Conservation (phyloP, 139 green algal genomes). For the Limnomonas spitsbergensis region DNA sequence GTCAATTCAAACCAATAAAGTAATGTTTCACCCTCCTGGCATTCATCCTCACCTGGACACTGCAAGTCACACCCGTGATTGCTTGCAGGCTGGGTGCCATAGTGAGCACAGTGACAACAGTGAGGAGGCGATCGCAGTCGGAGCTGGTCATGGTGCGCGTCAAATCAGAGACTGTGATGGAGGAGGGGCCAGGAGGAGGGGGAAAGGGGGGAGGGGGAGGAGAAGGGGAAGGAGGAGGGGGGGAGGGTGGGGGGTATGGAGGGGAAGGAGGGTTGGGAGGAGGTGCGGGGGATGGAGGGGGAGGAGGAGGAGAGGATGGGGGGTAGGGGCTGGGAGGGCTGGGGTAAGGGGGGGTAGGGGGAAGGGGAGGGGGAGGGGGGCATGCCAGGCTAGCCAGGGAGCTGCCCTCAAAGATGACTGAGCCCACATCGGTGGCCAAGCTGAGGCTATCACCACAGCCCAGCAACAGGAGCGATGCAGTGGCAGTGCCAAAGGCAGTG, state of each 20-base stretch:
- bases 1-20: no score
- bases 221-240: no score
- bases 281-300: neutral
- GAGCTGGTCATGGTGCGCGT: no score
- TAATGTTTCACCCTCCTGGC: no score
- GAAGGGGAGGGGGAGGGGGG: neutral
- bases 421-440: neutral
- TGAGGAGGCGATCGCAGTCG: neutral
- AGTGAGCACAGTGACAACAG: neutral
- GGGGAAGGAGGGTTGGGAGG: no score
- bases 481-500: neutral
- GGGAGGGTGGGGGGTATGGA: neutral
- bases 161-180: neutral
- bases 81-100: neutral
- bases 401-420: neutral
- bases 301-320: neutral
- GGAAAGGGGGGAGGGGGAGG: neutral
- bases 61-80: neutral
- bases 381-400: neutral
- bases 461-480: neutral
- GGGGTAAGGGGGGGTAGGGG: neutral
- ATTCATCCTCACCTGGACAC: neutral
- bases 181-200: neutral
- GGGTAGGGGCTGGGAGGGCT: no score
- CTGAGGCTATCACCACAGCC: neutral